These are phyloP conservation scores for Coelastrella sp. DNA, from an alignment of 139 green algal genomes.

Conservation along the genomic window DNA sequence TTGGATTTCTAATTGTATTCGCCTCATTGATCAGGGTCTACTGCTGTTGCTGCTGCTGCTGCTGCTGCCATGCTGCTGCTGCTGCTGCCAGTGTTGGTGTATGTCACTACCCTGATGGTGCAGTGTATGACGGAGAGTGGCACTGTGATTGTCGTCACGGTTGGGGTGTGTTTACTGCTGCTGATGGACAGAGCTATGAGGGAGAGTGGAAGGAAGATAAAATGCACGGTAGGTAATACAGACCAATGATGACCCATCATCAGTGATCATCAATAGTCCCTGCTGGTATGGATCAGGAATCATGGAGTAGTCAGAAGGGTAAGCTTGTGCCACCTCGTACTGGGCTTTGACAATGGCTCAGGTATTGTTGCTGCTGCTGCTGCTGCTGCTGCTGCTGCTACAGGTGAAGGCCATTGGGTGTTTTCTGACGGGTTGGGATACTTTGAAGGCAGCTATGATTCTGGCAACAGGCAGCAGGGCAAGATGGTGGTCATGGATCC, in stretches of 20 bases:
- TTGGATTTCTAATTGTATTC: too few species aligned
- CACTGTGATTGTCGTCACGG: constrained; percentile 50
- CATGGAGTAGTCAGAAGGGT: too few species aligned
- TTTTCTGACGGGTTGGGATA: constrained; percentile 27
- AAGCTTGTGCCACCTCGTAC: too few species aligned
- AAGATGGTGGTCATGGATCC: constrained; percentile 30
- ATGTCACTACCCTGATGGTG: constrained; percentile 60
- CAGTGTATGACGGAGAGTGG: constrained; percentile 65
- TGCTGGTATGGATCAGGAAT: too few species aligned
- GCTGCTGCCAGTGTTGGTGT: constrained; percentile 34
- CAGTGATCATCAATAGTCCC: too few species aligned
- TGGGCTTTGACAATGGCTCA: neutral
- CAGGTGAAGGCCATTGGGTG: constrained; percentile 42
- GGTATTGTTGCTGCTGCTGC: neutral
- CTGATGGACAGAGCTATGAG: constrained; percentile 52
- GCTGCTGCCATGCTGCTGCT: neutral
- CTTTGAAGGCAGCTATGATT: constrained; percentile 11
- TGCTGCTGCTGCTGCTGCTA: neutral
- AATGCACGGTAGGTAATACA: constrained; percentile 39
- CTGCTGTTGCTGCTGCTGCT: too few species aligned
- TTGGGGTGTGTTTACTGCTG: constrained; percentile 39
- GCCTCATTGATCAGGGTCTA: too few species aligned
- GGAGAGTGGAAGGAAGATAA: constrained; percentile 58
- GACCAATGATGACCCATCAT: neutral
- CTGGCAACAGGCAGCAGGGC: neutral